Evolutionary conservation across 192 early-diverging fungal genomes (phyloP).

Genomic region (Chytriomyces sp.): DNA sequence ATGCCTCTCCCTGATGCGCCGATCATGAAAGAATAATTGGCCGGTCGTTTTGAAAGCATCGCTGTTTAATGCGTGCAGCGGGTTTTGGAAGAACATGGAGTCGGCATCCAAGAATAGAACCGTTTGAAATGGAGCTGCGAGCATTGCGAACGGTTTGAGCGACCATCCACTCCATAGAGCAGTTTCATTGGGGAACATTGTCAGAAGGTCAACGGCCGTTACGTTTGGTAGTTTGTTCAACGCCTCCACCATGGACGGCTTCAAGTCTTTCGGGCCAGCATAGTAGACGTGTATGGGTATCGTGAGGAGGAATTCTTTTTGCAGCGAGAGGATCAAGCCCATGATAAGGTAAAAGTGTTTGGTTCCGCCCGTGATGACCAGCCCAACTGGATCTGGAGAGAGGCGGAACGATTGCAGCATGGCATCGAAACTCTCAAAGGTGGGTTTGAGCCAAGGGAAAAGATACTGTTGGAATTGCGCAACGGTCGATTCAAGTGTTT

Average conservation of each 20-base stretch:
- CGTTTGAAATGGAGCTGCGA: slow-evolving; percentile 63
- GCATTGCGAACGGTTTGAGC: slow-evolving; percentile 66
- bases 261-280: slow-evolving; percentile 44
- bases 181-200: slow-evolving; percentile 35
- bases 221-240: slow-evolving; percentile 36
- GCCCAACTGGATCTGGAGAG: not conserved
- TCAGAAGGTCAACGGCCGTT: slow-evolving; percentile 28
- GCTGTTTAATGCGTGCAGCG: slow-evolving; percentile 43
- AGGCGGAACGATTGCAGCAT: too few relatives aligned
- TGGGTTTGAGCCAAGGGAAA: too few relatives aligned
- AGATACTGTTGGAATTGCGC: too few relatives aligned
- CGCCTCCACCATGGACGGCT: not conserved
- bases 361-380: slow-evolving; percentile 27
- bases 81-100: slow-evolving; percentile 67
- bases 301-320: slow-evolving; percentile 41
- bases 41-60: slow-evolving; percentile 50
- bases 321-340: slow-evolving; percentile 20
- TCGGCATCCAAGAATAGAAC: slow-evolving; percentile 76
- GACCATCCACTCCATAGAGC: slow-evolving; percentile 11
- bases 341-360: slow-evolving; percentile 30
- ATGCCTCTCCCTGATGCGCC: slow-evolving; percentile 28
- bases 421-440: too few relatives aligned
- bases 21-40: slow-evolving; percentile 66
- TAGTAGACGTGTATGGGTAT: slow-evolving; percentile 66
- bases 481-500: too few relatives aligned